Percentiles rank a stretch among this genome's conserved stretches.
Evolutionary conservation across 192 early-diverging fungal species (phyloP).

Genomic region (Coemansia biformis): DNA sequence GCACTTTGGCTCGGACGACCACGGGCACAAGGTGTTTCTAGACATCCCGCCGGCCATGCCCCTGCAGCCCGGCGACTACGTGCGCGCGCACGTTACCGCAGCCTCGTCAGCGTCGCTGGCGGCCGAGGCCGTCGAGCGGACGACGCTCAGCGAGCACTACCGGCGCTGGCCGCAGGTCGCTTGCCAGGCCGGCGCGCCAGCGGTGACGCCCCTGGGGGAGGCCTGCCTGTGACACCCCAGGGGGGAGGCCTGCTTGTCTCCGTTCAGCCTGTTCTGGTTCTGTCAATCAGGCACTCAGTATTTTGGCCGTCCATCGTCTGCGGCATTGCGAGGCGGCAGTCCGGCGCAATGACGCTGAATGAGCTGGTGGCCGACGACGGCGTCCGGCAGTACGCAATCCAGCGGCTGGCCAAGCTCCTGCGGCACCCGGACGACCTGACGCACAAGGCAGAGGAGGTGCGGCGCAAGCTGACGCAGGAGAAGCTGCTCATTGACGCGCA

Average conservation of each 20-base stretch:
- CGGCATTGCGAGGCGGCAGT: too few relatives aligned
- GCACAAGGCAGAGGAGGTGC: constrained; percentile 72
- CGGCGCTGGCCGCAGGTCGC: constrained; percentile 16
- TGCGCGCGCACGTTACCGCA: constrained; percentile 27
- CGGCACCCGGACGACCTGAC: constrained; percentile 92
- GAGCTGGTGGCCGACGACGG: constrained; percentile 37
- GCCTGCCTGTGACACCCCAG: too few relatives aligned
- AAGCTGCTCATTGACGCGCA: constrained; percentile 91
- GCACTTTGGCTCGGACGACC: constrained; percentile 59
- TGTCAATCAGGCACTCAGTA: too few relatives aligned
- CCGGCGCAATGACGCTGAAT: constrained; percentile 18
- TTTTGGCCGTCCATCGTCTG: too few relatives aligned
- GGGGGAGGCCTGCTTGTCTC: too few relatives aligned
- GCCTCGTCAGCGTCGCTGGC: constrained; percentile 44
- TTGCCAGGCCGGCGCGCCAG: too few relatives aligned
- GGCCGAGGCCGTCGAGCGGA: constrained; percentile 22
- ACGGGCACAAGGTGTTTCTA: constrained; percentile 64
- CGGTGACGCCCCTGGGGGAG: not conserved
- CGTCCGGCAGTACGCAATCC: constrained; percentile 69
- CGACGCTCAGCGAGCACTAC: constrained; percentile 30
- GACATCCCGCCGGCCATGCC: constrained; percentile 10
- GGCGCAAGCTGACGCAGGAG: constrained; percentile 82
- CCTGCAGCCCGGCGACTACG: constrained; percentile 35
- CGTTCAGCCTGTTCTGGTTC: too few relatives aligned
- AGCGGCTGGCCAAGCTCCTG: constrained; percentile 76